Base-by-base conservation (phyloP, 2,329 filamentous ascomycete genomes). In the Tetracladium maxilliforme region DNA sequence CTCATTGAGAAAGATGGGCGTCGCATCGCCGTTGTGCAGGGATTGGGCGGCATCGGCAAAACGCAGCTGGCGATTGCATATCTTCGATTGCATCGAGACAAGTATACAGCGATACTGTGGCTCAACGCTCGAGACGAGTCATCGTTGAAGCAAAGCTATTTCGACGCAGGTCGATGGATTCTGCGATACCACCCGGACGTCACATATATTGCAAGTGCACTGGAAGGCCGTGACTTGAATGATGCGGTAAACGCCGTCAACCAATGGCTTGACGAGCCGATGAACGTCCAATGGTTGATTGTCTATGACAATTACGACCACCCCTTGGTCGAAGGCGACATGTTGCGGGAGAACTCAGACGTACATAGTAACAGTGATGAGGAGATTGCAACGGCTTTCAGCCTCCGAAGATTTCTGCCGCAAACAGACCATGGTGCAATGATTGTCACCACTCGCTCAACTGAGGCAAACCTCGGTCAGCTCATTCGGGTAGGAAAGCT, bases 31-130 rank as follows among this genome's bases (percentile, higher is more conserved):
- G 38, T 52, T 15, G 32, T 58, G 6, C 41, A 55, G 22, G 53
- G 54, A 10, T 37, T 56, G 4, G 52, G 54, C 10, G 54, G 54
- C 4, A 56, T 59, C 16, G 54, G 51, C 14, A 61, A 61, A 40
- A 58, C 54, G n/a, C 48, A 59, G 33, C 40, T 57, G 12, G 40
- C 44, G 6, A 34, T 54, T 6, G 39, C 43, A 21, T 60, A 51
- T 36, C 35, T 44, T 3, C 46, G 43, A 33, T 31, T 30, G 16
- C 32, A 58, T 28, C 38, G 39, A 14, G 25, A 40, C 10, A 36
- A 45, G 6, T 57, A 56, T 33, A 43, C 46, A 1, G 48, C 52
- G 1, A 35, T 52, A 4, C 47, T 61, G 30, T 62, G 54, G 57
- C 23, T 62, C 5, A 51, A 60, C 31, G 44, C 42, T 9, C 51